Evolutionary conservation across 805 yeast species (phyloP).

Genomic region (Saturnispora zaruensis): DNA sequence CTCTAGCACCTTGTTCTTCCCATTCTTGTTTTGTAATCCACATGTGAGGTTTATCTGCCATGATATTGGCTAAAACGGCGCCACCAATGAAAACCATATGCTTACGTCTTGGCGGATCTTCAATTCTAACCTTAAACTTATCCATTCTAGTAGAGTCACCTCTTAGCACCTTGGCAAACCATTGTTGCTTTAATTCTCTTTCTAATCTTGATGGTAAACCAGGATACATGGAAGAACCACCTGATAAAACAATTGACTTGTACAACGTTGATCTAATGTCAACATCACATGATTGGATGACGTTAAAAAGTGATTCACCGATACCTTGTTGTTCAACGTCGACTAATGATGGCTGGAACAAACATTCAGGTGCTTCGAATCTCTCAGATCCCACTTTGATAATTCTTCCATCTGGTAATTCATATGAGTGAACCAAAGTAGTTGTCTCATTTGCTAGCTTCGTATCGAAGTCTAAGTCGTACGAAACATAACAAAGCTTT

Average conservation of each 20-base stretch:
- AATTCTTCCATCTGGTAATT: constrained; percentile 93
- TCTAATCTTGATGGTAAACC: constrained; percentile 94
- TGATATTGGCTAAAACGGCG: constrained; percentile 92
- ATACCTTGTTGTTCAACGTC: constrained; percentile 97
- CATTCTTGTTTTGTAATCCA: constrained; percentile 95
- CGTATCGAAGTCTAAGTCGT: constrained; percentile 84
- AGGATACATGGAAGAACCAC: constrained; percentile 98
- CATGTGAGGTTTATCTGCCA: constrained; percentile 98
- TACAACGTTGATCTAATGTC: constrained; percentile 84
- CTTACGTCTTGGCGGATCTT: constrained; percentile 97
- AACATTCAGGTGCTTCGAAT: constrained; percentile 93
- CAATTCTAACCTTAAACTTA: constrained; percentile 92
- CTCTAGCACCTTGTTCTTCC: constrained; percentile 92
- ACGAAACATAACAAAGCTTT: constrained; percentile 89
- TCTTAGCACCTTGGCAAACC: constrained; percentile 82
- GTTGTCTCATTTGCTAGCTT: constrained; percentile 92
- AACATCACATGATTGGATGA: constrained; percentile 90
- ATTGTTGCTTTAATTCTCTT: constrained; percentile 90
- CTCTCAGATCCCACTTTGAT: constrained; percentile 93
- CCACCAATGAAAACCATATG: constrained; percentile 99
- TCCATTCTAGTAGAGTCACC: constrained; percentile 81
- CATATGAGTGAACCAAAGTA: constrained; percentile 81
- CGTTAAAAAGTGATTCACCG: constrained; percentile 85
- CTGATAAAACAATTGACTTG: constrained; percentile 89
- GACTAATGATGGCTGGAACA: constrained; percentile 91